Evolutionary conservation across 2,329 filamentous ascomycete genomes (phyloP).

Genomic region (Trichoderma brevicompactum): DNA sequence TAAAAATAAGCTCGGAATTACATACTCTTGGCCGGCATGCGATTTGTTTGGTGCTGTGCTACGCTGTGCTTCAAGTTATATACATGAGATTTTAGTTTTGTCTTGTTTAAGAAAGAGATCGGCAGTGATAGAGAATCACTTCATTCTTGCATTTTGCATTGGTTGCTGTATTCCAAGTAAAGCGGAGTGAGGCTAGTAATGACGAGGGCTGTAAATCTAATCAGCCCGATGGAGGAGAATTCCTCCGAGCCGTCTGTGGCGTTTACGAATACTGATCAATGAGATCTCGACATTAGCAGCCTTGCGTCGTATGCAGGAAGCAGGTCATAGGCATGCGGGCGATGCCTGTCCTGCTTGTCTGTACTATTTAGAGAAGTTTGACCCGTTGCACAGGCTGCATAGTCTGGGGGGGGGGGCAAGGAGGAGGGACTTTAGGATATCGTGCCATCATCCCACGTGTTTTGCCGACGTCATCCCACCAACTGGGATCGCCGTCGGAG

Average conservation of each 20-base stretch:
- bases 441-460: too few relatives aligned
- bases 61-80: not conserved
- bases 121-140: not conserved
- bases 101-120: not conserved
- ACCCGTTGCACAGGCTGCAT: too few relatives aligned
- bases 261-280: too few relatives aligned
- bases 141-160: not conserved
- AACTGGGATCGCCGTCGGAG: too few relatives aligned
- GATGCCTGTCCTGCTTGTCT: too few relatives aligned
- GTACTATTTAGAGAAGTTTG: too few relatives aligned
- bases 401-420: too few relatives aligned
- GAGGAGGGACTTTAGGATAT: too few relatives aligned
- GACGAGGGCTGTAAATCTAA: not conserved
- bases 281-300: not conserved
- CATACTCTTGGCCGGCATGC: not conserved
- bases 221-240: not conserved
- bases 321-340: not conserved
- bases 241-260: not conserved
- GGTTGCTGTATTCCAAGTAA: not conserved
- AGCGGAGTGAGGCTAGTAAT: not conserved
- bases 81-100: not conserved
- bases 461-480: too few relatives aligned
- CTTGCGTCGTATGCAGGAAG: not conserved
- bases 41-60: not conserved
- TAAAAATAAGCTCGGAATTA: not conserved